Conservation (phyloP, 768 basidiomycete species). For the Termitomyces sp. region DNA sequence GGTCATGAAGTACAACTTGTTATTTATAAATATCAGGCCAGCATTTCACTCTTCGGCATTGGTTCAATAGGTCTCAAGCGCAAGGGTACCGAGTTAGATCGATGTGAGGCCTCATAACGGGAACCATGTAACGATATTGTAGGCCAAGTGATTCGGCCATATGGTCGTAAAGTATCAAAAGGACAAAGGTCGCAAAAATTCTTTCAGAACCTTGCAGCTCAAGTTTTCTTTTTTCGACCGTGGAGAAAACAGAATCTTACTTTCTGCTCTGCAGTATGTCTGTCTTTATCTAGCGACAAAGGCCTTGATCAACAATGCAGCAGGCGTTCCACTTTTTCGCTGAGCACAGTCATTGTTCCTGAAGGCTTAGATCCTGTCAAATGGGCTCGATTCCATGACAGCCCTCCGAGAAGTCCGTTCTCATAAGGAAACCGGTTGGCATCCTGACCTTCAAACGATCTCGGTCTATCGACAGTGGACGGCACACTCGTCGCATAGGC, state of each 20-base stretch:
- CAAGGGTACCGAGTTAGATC: too few relatives aligned
- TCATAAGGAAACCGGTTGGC: not conserved
- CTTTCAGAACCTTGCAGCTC: not conserved
- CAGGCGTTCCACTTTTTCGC: not conserved
- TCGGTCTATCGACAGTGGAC: too few relatives aligned
- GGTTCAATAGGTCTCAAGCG: too few relatives aligned
- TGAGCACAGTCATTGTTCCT: not conserved
- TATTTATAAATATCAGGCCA: too few relatives aligned
- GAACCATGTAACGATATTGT: too few relatives aligned
- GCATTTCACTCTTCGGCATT: too few relatives aligned
- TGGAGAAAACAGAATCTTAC: not conserved
- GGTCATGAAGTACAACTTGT: too few relatives aligned
- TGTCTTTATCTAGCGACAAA: not conserved
- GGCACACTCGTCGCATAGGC: not conserved
- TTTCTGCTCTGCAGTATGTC: not conserved
- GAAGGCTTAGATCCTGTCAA: not conserved
- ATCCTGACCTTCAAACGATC: not conserved
- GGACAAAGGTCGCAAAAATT: too few relatives aligned
- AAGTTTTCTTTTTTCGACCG: too few relatives aligned
- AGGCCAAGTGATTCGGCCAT: too few relatives aligned
- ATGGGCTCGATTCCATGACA: not conserved
- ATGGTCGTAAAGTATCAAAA: too few relatives aligned
- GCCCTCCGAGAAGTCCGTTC: not conserved
- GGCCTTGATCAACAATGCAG: not conserved
- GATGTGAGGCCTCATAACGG: too few relatives aligned